phyloP scores from a whole-genome alignment of 1,284 basidiomycete species.

The Cutaneotrichosporon curvatum region DNA sequence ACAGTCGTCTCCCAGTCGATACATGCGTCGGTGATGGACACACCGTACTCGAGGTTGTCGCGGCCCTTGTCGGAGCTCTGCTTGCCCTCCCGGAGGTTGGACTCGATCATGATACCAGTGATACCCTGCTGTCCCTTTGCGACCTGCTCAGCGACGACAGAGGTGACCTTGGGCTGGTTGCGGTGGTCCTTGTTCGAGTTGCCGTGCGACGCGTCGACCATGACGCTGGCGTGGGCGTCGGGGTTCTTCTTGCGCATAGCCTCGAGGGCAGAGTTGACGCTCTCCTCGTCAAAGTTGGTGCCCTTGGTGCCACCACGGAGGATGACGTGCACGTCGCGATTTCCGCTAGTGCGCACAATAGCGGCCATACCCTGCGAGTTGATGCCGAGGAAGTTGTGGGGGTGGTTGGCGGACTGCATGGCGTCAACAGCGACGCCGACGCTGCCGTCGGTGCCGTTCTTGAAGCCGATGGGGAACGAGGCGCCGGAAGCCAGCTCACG shows the following conservation, averaged over 20 bases:
- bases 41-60: constrained; percentile 65
- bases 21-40: constrained; percentile 86
- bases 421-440: constrained; percentile 82
- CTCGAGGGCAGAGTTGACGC: constrained; percentile 64
- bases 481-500: constrained; percentile 51
- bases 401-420: constrained; percentile 84
- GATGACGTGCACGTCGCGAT: constrained; percentile 86
- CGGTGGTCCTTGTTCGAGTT: constrained; percentile 88
- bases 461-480: constrained; percentile 64
- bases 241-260: constrained; percentile 61
- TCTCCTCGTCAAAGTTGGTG: constrained; percentile 62
- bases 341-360: constrained; percentile 91
- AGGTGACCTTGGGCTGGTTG: constrained; percentile 91
- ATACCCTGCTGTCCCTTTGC: constrained; percentile 64
- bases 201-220: constrained; percentile 53
- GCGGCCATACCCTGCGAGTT: constrained; percentile 87
- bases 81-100: constrained; percentile 77
- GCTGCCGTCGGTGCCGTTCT: constrained; percentile 95
- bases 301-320: constrained; percentile 82
- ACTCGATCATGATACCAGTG: constrained; percentile 90
- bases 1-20: constrained; percentile 75
- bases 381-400: constrained; percentile 97
- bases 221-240: constrained; percentile 44
- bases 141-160: constrained; percentile 75
- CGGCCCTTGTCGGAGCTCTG: constrained; percentile 59